Evolutionary conservation across 108 stramenopile species (phyloP), one percentile per base, ranked within the genome.

Genomic region (Cyclotella distinguenda): DNA sequence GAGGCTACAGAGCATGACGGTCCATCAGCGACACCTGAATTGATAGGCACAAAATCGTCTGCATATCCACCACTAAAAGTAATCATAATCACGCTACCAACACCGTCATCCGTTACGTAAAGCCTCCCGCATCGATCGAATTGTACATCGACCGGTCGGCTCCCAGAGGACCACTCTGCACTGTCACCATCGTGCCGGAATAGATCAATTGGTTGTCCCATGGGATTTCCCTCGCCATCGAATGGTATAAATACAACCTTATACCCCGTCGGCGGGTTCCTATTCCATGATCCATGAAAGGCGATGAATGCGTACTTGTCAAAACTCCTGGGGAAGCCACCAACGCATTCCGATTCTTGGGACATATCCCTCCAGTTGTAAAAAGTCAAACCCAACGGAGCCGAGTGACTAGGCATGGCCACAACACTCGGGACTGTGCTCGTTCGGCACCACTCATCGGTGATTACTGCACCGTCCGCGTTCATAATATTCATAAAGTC

Each of bases 211-310:
- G 83, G 70, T 23, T 48, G 47, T 31, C 54, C 58, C 18, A 50
- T 64, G 38, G 73, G 72, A 59, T 82, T 68, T 9, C 86, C 89
- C 6, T 64, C 49, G 23, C 23, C 61, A 58, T 85, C 76, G 55
- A 90, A 82, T 15, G 77, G 66, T n/a, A 90, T 65, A 49, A 80
- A 86, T 0, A 84, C 76, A 61, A 87, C 83, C 43, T 87, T 90
- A 76, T 87, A 90, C 32, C 89, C 89, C 3, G 86, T 87, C 12
- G 89, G 86, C 21, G 85, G 61, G 5, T 71, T 61, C n/a, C 89
- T 72, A 59, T 90, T 90, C 89, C 89, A 90, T 22, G 72, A 75
- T 39, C 89, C 89, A 60, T 90, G 89, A 61, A 73, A 86, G 0
- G 86, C 86, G 30, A 90, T 72, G 56, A 90, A 90, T 15, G 80